phyloP scores from a whole-genome alignment of 1,284 basidiomycete genomes.

The Sutorius eximius region DNA sequence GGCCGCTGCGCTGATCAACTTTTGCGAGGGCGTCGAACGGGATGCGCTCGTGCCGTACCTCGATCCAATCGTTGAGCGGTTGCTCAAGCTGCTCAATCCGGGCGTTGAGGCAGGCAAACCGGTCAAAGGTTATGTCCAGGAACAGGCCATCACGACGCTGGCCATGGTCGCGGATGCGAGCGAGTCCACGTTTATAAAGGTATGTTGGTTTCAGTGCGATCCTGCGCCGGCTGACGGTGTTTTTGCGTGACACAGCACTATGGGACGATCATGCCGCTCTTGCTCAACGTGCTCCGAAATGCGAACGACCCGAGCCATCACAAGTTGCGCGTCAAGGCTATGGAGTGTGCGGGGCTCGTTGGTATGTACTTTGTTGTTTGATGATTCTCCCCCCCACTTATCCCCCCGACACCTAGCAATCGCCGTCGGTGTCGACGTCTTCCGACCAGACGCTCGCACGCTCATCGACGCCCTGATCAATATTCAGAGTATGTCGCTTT shows the following conservation, averaged over 20 bases:
- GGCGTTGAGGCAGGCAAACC: constrained; percentile 36
- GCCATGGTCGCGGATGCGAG: constrained; percentile 85
- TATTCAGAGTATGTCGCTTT: constrained; percentile 65
- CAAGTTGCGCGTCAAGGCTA: constrained; percentile 73
- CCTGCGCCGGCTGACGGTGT: not conserved
- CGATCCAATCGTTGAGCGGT: constrained; percentile 71
- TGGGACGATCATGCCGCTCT: constrained; percentile 70
- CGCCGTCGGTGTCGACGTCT: constrained; percentile 76
- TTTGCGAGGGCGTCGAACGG: constrained; percentile 80
- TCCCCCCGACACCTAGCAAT: constrained; percentile 52
- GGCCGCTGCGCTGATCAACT: constrained; percentile 84
- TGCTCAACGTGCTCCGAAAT: constrained; percentile 69
- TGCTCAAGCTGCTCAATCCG: constrained; percentile 64
- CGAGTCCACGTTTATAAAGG: constrained; percentile 69
- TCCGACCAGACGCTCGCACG: constrained; percentile 70
- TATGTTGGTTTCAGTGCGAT: constrained; percentile 18
- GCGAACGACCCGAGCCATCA: constrained; percentile 65
- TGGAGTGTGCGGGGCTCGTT: constrained; percentile 84
- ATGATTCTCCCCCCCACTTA: not conserved
- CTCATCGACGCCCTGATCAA: constrained; percentile 72
- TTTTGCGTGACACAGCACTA: constrained; percentile 54
- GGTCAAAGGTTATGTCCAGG: constrained; percentile 68
- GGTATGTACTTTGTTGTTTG: constrained; percentile 42
- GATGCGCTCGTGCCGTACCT: constrained; percentile 72
- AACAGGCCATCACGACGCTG: constrained; percentile 79